A percentile compares a stretch with the other conserved stretches of the same genome.
These are phyloP conservation scores for Pleurotus sapidus DNA, from an alignment of 768 basidiomycete genomes.

Conservation along the genomic window DNA sequence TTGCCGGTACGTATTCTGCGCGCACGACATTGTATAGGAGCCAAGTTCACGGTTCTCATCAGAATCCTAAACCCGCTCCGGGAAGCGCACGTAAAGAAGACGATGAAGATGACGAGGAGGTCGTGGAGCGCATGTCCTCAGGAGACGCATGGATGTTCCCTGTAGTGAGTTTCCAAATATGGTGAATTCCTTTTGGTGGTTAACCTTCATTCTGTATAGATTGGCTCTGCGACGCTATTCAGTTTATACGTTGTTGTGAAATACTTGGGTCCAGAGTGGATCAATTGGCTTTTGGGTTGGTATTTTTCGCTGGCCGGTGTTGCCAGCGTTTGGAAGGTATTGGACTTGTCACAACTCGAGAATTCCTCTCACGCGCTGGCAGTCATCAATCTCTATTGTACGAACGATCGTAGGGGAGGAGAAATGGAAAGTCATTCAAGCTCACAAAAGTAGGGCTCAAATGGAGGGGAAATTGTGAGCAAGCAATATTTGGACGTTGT, in stretches of 20 bases:
- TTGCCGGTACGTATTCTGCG: constrained; percentile 49
- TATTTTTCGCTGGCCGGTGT: constrained; percentile 69
- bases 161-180: constrained; percentile 44
- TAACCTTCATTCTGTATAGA: constrained; percentile 29
- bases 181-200: not conserved
- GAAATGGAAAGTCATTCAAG: constrained; percentile 60
- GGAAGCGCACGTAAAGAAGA: constrained; percentile 19
- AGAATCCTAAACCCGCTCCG: constrained; percentile 22
- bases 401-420: constrained; percentile 45
- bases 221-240: constrained; percentile 68
- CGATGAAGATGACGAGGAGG: constrained; percentile 57
- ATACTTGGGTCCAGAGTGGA: constrained; percentile 77
- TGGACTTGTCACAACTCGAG: too few species aligned
- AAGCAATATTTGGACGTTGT: constrained; percentile 12
- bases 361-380: not conserved
- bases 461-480: constrained; percentile 44
- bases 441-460: constrained; percentile 39
- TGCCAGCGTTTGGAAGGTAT: constrained; percentile 68
- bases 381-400: constrained; percentile 53
- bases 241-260: constrained; percentile 70
- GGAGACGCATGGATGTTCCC: constrained; percentile 76
- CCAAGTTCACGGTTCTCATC: constrained; percentile 1
- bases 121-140: constrained; percentile 58
- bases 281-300: constrained; percentile 77
- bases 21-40: constrained; percentile 9